Conservation (phyloP, 345 rosid genomes). For the Hevea brasiliensis region DNA sequence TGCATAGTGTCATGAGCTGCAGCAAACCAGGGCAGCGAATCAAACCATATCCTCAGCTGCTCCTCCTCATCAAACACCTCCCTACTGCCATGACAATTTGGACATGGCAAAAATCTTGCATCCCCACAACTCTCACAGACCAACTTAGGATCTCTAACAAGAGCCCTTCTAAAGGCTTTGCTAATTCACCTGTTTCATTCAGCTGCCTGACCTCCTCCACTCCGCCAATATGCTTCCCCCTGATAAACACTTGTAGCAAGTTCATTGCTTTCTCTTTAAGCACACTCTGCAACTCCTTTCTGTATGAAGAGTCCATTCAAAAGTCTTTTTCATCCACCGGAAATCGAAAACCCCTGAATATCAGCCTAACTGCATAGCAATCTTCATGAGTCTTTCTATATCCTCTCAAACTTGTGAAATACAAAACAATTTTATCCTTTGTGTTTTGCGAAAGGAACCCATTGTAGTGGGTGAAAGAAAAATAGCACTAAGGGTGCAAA, state of each 20-base stretch:
- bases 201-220: conserved; percentile 45
- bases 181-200: conserved; percentile 43
- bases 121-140: conserved; percentile 48
- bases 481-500: no score
- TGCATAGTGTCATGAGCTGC: background rate
- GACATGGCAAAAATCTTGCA: conserved; percentile 46
- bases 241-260: conserved; percentile 43
- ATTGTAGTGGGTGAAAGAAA: conserved; percentile 16
- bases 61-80: conserved; percentile 42
- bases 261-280: conserved; percentile 27
- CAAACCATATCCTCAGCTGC: conserved; percentile 38
- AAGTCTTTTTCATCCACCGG: conserved; percentile 44
- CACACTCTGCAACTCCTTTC: conserved; percentile 36
- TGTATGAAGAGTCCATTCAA: conserved; percentile 40
- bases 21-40: conserved; percentile 50
- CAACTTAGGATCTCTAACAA: conserved; percentile 25
- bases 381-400: conserved; percentile 45
- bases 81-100: conserved; percentile 44
- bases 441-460: conserved; percentile 18
- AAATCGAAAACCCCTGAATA: conserved; percentile 42
- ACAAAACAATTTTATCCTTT: conserved; percentile 54
- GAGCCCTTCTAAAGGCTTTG: conserved; percentile 35
- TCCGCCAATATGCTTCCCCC: conserved; percentile 44
- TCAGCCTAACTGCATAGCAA: conserved; percentile 42
- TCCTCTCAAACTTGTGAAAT: conserved; percentile 60